Percentiles rank a stretch among this genome's conserved stretches.
These are phyloP conservation scores for Codiaeum variegatum DNA, from an alignment of 441 rosid species.

Conservation along the genomic window DNA sequence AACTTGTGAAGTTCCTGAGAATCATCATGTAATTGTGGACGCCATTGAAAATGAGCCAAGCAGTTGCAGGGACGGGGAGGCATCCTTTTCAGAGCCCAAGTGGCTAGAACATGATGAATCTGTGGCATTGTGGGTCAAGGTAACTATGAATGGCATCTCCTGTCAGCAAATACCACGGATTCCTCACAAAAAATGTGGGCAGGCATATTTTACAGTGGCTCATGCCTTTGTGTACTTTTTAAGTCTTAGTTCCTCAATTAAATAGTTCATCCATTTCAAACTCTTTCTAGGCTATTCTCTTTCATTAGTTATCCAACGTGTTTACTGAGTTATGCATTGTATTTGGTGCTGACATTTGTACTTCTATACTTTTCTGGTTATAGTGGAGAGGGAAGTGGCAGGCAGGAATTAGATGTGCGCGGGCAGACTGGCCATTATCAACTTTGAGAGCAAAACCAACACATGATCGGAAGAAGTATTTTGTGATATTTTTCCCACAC, in stretches of 20 bases:
- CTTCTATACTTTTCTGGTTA: conserved; percentile 32
- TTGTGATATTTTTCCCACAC: conserved; percentile 86
- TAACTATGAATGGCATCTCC: conserved; percentile 25
- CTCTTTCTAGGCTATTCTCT: background rate
- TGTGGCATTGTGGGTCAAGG: conserved; percentile 98
- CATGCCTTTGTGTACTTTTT: conserved; percentile 1
- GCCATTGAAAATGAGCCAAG: conserved; percentile 48
- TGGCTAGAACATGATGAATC: conserved; percentile 83
- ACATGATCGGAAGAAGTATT: conserved; percentile 87
- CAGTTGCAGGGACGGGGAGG: conserved; percentile 50
- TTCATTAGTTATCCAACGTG: background rate
- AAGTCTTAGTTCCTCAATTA: background rate
- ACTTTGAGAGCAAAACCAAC: conserved; percentile 91
- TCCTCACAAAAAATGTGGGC: conserved; percentile 1
- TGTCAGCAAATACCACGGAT: conserved; percentile 1
- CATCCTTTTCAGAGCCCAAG: conserved; percentile 57
- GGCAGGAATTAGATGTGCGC: conserved; percentile 90
- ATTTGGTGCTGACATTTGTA: conserved; percentile 21
- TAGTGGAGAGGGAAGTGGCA: conserved; percentile 99
- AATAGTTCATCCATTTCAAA: background rate
- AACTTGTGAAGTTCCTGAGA: conserved; percentile 44
- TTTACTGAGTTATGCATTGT: conserved; percentile 15
- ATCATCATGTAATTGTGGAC: conserved; percentile 39
- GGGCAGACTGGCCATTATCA: conserved; percentile 91
- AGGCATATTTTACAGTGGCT: background rate